Percentiles rank a stretch among this genome's conserved stretches.
These are phyloP conservation scores for Ophiostoma australiae DNA, from an alignment of 2,329 filamentous ascomycete species.

Conservation along the genomic window DNA sequence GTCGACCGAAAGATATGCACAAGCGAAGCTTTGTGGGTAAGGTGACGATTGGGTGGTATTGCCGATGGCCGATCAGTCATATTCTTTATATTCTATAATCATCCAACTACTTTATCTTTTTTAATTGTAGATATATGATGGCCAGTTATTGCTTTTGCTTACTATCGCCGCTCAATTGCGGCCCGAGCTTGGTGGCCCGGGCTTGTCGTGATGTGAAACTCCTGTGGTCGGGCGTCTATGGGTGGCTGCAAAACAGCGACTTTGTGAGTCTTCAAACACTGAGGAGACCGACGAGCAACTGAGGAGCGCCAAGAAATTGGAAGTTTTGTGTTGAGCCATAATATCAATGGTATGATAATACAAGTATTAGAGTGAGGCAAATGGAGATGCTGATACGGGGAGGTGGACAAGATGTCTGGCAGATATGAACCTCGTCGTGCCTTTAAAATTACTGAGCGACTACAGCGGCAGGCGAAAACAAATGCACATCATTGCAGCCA, in stretches of 20 bases:
- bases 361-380: too few species aligned
- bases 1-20: neutral
- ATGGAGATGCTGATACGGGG: too few species aligned
- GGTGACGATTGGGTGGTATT: neutral
- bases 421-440: too few species aligned
- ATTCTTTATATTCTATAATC: neutral
- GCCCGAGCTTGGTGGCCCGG: neutral
- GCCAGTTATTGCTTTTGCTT: neutral
- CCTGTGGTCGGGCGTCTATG: neutral
- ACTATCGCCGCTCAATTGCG: neutral
- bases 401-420: too few species aligned
- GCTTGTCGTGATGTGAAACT: conserved; percentile 4
- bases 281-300: neutral
- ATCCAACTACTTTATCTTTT: neutral
- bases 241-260: neutral
- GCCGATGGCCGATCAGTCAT: neutral
- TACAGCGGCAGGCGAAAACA: too few species aligned
- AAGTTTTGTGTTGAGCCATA: neutral
- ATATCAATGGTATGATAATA: neutral
- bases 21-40: neutral
- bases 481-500: too few species aligned
- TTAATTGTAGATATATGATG: neutral
- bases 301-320: neutral
- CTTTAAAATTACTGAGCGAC: too few species aligned
- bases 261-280: neutral